phyloP scores from a whole-genome alignment of 2,329 filamentous ascomycete species.

The Blastomyces gilchristii region DNA sequence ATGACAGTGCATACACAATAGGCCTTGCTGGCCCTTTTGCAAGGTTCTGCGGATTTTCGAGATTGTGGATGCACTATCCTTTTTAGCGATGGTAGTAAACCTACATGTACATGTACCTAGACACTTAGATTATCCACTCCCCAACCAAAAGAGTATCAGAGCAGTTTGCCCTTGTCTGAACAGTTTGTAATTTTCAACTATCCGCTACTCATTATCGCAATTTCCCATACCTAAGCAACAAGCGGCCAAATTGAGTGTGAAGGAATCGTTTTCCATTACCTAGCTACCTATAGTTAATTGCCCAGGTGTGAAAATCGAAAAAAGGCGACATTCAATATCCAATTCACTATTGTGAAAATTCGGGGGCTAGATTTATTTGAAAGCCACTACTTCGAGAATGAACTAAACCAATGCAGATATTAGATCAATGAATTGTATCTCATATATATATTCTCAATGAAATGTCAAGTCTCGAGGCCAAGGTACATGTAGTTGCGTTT shows the following conservation, averaged over 20 bases:
- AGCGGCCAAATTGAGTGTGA: not conserved
- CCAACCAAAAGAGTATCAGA: not conserved
- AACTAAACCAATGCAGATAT: not conserved
- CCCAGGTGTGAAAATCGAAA: no score
- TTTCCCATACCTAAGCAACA: not conserved
- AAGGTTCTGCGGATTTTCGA: not conserved
- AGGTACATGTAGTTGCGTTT: no score
- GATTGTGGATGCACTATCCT: not conserved
- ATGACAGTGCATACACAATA: not conserved
- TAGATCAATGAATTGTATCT: no score
- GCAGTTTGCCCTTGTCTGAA: not conserved
- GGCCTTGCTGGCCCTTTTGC: not conserved
- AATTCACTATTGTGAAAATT: not conserved
- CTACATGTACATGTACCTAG: not conserved
- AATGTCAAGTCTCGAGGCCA: no score
- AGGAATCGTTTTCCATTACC: not conserved
- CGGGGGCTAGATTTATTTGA: not conserved
- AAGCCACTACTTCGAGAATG: not conserved
- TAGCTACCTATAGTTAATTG: not conserved
- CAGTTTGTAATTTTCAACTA: not conserved
- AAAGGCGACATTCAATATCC: not conserved
- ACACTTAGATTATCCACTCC: not conserved
- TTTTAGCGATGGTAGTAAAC: not conserved
- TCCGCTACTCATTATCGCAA: not conserved
- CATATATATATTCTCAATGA: no score